Conservation (phyloP, 257 asterid species). For the Misopates orontium region DNA sequence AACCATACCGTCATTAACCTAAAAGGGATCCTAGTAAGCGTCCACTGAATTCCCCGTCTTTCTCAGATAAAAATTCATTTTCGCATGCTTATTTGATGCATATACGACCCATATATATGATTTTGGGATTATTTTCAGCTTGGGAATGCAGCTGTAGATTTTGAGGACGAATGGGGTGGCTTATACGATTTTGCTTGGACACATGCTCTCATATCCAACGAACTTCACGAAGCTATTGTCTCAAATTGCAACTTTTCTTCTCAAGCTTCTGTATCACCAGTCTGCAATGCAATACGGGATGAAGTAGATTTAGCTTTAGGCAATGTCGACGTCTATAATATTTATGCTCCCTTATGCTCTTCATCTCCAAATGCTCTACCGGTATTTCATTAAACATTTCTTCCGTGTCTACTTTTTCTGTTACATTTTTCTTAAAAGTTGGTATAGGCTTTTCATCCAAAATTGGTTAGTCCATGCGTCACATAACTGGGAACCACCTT, state of each 20-base stretch:
- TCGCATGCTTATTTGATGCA: too few relatives aligned
- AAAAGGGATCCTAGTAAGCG: neutral
- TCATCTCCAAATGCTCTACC: constrained; percentile 14
- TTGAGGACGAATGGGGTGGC: constrained; percentile 34
- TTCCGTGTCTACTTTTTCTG: too few relatives aligned
- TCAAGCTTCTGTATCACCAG: neutral
- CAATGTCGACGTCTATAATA: constrained; percentile 31
- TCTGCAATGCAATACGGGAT: constrained; percentile 18
- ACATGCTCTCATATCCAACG: constrained; percentile 60
- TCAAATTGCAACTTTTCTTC: constrained; percentile 47
- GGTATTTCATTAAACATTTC: neutral
- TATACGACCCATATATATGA: neutral
- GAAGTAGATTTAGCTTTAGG: constrained; percentile 17
- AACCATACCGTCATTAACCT: neutral
- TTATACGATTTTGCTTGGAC: constrained; percentile 53
- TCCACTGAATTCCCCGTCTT: too few relatives aligned
- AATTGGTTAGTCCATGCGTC: too few relatives aligned
- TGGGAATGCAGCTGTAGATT: constrained; percentile 57
- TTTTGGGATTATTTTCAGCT: constrained; percentile 37
- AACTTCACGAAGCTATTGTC: constrained; percentile 46
- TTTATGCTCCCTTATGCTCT: constrained; percentile 53
- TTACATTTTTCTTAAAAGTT: too few relatives aligned
- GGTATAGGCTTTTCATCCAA: too few relatives aligned
- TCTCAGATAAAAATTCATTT: too few relatives aligned
- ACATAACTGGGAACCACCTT: too few relatives aligned